Percentiles rank a stretch among this genome's conserved stretches.
These are phyloP conservation scores for Beauveria bassiana DNA, from an alignment of 2,329 filamentous ascomycete species.

Conservation along the genomic window DNA sequence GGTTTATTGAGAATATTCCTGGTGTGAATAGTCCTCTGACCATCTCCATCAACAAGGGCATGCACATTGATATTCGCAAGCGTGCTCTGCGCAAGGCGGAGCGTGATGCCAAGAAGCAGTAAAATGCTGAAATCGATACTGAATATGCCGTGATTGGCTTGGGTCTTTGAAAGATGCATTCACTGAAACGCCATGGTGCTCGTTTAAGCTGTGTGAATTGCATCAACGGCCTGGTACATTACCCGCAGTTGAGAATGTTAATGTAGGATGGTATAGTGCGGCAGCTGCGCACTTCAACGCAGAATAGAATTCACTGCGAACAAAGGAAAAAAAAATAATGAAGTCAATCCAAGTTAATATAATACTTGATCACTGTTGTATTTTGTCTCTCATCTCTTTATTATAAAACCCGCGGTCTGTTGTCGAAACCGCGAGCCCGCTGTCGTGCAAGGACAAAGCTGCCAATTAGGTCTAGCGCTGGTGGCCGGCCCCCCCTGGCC, in stretches of 20 bases:
- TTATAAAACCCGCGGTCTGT: not conserved
- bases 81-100: conserved; percentile 78
- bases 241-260: not conserved
- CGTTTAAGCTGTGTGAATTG: not conserved
- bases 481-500: not conserved
- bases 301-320: too few relatives aligned
- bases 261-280: not conserved
- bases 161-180: not conserved
- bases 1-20: conserved; percentile 58
- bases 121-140: not conserved
- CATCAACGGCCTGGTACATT: not conserved
- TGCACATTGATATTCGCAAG: conserved; percentile 78
- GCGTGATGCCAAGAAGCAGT: conserved; percentile 66
- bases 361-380: not conserved
- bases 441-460: not conserved
- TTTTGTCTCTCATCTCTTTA: not conserved
- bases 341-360: not conserved
- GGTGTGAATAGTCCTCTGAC: conserved; percentile 41
- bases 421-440: not conserved
- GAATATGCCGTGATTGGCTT: not conserved
- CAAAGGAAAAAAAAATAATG: not conserved
- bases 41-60: conserved; percentile 48
- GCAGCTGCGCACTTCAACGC: not conserved
- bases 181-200: not conserved
- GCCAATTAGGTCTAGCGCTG: conserved; percentile 10